Evolutionary conservation across 2,329 filamentous ascomycete genomes (phyloP), one percentile per base, ranked within the genome.

Genomic region (Aaosphaeria pasadenensis): DNA sequence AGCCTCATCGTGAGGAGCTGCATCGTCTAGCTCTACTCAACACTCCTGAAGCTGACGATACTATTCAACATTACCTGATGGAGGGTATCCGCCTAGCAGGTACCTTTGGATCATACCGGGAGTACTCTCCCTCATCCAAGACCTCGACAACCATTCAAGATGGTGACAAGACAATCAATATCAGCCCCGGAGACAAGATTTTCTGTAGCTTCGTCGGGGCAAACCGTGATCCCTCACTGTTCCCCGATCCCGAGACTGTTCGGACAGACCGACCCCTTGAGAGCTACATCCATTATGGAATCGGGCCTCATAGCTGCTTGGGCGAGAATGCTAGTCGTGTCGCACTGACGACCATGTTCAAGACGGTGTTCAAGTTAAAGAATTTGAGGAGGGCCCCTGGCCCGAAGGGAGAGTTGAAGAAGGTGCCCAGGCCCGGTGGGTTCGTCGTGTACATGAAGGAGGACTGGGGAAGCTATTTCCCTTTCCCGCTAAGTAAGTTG

Each of bases 31-130:
- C 88, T 30, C 71, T 76, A 32, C 63, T 78, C 36, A 75, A 82
- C 4, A 73, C 78, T 0, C 73, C 73, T 1, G 80, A 84, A 53
- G 79, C 77, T 0, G 85, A 90, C 53, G 76, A 82, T 1, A 71
- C 81, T 32, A 75, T 92, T 2, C 76, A 87, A 1, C 85, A 83
- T 36, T 91, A 89, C 62, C 83, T 81, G 39, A 77, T 91, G 71
- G 88, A 91, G 68, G 87, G 84, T 11, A 78, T 88, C 47, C 84
- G 88, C 36, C 75, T 91, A 45, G 82, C 83, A 4, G 82, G 84
- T 7, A 81, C 81, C 0, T 81, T 83, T 46, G 79, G 80, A 7
- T 74, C 83, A 1, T 84, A 82, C 72, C 82, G 85, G 36, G 72
- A 81, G 47, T 45, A 39, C 28, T 29, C 6, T 6, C 33, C 33